Percentiles rank a stretch among this genome's conserved stretches.
Evolutionary conservation across 306 rosid species (phyloP).

Genomic region (Sindora glabra): DNA sequence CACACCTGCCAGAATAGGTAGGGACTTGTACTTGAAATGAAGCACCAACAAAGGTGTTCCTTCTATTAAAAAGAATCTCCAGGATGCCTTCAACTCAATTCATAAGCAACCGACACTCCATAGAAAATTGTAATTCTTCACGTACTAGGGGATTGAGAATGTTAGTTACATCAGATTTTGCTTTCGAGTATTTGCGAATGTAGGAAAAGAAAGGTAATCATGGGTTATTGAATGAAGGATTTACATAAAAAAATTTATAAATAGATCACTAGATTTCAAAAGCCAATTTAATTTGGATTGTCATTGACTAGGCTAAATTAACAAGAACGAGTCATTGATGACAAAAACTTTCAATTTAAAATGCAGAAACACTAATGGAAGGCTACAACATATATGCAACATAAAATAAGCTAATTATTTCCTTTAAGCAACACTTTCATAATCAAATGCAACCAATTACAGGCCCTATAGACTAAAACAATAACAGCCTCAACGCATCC

Average conservation of each 20-base stretch:
- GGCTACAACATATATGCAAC: conserved; percentile 12
- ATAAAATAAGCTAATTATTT: conserved; percentile 33
- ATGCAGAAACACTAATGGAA: background rate
- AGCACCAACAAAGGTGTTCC: background rate
- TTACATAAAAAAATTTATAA: too few species aligned
- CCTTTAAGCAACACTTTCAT: conserved; percentile 29
- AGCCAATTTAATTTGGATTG: too few species aligned
- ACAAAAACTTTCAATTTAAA: conserved; percentile 2
- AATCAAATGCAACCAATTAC: conserved; percentile 47
- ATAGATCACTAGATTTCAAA: too few species aligned
- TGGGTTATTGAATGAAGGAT: too few species aligned
- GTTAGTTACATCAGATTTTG: background rate
- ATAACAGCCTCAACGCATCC: conserved; percentile 26
- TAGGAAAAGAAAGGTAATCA: background rate
- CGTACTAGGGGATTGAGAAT: too few species aligned
- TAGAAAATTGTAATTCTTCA: too few species aligned
- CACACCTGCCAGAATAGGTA: conserved; percentile 40
- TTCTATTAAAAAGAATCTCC: background rate
- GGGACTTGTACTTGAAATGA: background rate
- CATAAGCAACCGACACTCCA: background rate
- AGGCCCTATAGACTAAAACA: conserved; percentile 39
- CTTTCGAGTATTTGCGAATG: background rate
- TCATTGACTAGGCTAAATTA: conserved; percentile 14
- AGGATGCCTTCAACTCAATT: background rate
- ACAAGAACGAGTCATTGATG: conserved; percentile 7